These are phyloP conservation scores for Canariomyces notabilis DNA, from an alignment of 2,329 filamentous ascomycete genomes.

Conservation along the genomic window DNA sequence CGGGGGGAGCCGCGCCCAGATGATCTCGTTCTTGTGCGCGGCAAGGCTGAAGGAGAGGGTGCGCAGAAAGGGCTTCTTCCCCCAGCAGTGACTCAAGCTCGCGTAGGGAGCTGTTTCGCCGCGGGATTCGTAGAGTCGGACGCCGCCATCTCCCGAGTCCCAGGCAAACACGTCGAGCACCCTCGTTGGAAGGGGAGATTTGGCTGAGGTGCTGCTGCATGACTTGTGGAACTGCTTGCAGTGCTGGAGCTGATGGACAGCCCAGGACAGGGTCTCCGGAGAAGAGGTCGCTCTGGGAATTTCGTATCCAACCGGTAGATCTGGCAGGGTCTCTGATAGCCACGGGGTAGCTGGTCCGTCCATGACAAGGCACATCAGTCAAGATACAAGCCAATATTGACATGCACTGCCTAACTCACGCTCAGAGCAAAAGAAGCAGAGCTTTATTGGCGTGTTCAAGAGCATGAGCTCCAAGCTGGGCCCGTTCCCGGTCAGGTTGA, in stretches of 20 bases:
- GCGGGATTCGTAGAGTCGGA: constrained; percentile 12
- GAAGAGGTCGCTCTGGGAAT: constrained; percentile 8
- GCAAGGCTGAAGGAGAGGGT: constrained; percentile 12
- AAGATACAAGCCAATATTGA: not conserved
- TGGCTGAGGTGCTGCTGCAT: not conserved
- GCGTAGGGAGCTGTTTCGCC: constrained; percentile 5
- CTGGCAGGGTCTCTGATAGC: constrained; percentile 12
- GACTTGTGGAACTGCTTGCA: constrained; percentile 8
- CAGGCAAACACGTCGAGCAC: constrained; percentile 13
- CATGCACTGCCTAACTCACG: not conserved
- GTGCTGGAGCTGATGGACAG: constrained; percentile 3
- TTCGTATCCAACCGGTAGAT: constrained; percentile 3
- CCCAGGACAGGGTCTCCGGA: constrained; percentile 11
- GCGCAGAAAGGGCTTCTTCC: constrained; percentile 11
- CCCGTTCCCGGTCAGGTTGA: constrained; percentile 6
- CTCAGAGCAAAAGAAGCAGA: constrained; percentile 13
- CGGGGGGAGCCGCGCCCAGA: constrained; percentile 9
- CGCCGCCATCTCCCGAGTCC: not conserved
- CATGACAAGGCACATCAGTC: not conserved
- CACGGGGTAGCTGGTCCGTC: constrained; percentile 4
- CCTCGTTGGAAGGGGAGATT: constrained; percentile 6
- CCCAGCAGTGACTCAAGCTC: constrained; percentile 24
- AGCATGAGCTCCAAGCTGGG: constrained; percentile 12
- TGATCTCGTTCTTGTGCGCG: constrained; percentile 11
- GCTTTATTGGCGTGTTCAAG: constrained; percentile 4